Conservation (phyloP, 257 asterid genomes). For the Ehretia macrophylla region DNA sequence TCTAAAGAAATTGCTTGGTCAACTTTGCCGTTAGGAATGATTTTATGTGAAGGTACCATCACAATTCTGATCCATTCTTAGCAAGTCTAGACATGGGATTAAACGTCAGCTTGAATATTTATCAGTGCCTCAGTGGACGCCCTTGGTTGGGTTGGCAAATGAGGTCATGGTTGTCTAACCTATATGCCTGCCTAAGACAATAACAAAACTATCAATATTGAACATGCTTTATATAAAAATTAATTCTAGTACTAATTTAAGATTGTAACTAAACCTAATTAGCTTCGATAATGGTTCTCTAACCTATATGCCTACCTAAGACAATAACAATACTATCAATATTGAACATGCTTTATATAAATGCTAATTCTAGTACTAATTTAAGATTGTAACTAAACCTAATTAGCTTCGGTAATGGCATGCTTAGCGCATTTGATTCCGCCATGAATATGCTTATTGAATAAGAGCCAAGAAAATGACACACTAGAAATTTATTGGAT, state of each 20-base stretch:
- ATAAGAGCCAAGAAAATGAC: neutral
- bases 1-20: neutral
- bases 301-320: neutral
- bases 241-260: neutral
- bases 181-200: neutral
- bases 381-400: neutral
- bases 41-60: neutral
- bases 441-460: neutral
- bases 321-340: neutral
- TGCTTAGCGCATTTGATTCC: neutral
- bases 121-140: neutral
- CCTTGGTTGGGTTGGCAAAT: neutral
- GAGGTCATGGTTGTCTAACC: neutral
- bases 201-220: neutral
- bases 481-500: no score
- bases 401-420: neutral
- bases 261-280: neutral
- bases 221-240: neutral
- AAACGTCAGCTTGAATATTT: neutral
- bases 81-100: neutral
- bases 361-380: neutral
- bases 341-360: neutral
- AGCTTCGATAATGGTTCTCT: neutral
- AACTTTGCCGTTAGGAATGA: neutral
- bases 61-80: neutral